Base-by-base conservation (phyloP, 257 asterid species). In the Dorcoceras hygrometricum region DNA sequence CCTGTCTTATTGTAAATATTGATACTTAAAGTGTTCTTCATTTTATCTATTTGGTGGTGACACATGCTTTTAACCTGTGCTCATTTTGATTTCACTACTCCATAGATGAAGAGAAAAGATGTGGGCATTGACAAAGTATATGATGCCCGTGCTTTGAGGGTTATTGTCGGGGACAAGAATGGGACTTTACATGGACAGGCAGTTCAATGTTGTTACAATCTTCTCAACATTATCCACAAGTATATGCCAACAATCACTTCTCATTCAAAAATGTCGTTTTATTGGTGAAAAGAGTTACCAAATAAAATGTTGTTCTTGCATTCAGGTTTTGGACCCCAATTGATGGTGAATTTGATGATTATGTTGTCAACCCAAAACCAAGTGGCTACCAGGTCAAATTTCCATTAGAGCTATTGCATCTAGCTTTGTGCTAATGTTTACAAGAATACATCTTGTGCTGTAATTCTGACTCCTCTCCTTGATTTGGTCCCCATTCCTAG, bases 101-200 rank as follows among this genome's bases (percentile, higher is more conserved):
- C 59, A 39, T 76, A 93, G 98, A 93, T 93, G 96, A 90, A 84
- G 72, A 86, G 98, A 75, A 93, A 93, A 78, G 96, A 89, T 73
- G 82, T 92, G 64, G 86, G 84, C 62, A 82, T 92, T 63, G 78
- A 78, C 73, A 77, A 86, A 79, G 97, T 92, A 10, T 90, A 86
- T 63, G 98, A 92, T 81, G 91, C 97, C 56, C 93, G 96, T 69
- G 98, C 98, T 29, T 75, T 92, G 83, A 86, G 98, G 81, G 98
- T 92, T 43, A 70, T 92, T 80, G 84, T 92, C 65, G 98, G 98
- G 75, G 98, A 92, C 76, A 92, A 87, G 78, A 82, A 87, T 73
- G 98, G 98, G 71, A 70, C 95, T 39, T 79, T 92, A 46, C 97
- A 89, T 71, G 93, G 98, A 65, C 96, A 89, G 79, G 97, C 98